Percentiles rank a stretch among this genome's conserved stretches.
Conservation (phyloP, 148 eudicot species). For the Pouteria glomerata region DNA sequence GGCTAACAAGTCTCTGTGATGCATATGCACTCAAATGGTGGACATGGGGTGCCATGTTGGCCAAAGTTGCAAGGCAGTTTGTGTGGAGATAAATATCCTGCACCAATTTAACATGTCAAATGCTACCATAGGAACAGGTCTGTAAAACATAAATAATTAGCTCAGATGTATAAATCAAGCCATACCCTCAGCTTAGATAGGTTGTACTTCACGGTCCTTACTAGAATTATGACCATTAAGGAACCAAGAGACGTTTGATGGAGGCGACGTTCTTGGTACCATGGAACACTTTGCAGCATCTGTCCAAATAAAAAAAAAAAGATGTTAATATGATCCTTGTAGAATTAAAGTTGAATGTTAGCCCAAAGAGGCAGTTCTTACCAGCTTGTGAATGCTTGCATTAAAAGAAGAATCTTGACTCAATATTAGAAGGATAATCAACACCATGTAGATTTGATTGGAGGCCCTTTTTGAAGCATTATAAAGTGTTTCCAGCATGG, state of each 20-base stretch:
- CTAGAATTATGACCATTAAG: conserved; percentile 72
- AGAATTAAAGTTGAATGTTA: not conserved
- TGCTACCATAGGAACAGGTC: not conserved
- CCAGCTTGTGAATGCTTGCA: conserved; percentile 87
- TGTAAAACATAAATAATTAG: not conserved
- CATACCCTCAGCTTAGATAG: conserved; percentile 79
- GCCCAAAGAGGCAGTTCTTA: conserved; percentile 22
- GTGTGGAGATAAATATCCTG: conserved; percentile 98
- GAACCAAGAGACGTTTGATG: conserved; percentile 87
- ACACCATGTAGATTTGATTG: conserved; percentile 90
- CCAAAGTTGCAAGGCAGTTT: conserved; percentile 83
- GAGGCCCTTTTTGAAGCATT: conserved; percentile 72
- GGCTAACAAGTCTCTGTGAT: conserved; percentile 83
- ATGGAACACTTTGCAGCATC: conserved; percentile 76
- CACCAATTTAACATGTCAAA: conserved; percentile 8
- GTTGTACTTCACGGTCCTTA: conserved; percentile 86
- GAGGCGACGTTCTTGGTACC: conserved; percentile 85
- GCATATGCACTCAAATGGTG: conserved; percentile 85
- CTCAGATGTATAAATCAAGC: not conserved
- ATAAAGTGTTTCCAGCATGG: conserved; percentile 79
- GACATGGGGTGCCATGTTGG: conserved; percentile 96
- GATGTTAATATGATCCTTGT: not conserved
- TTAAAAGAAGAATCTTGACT: conserved; percentile 93
- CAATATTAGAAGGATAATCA: conserved; percentile 83
- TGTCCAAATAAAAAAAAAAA: conserved; percentile 23